Conservation (phyloP, 2,329 filamentous ascomycete genomes). For the Achaetomium macrosporum region DNA sequence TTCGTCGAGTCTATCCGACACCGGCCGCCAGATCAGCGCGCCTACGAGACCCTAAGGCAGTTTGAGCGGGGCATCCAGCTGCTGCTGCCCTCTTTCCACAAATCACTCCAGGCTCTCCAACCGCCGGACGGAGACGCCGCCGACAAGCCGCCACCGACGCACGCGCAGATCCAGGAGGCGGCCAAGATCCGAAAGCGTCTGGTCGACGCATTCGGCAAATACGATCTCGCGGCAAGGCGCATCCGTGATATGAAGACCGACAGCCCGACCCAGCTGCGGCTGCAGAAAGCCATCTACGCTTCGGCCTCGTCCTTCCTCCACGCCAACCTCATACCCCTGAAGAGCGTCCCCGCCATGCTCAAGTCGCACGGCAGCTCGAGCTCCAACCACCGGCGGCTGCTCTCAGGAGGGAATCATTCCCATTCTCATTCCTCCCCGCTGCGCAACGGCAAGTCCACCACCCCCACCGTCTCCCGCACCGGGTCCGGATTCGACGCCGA, state of each 20-base stretch:
- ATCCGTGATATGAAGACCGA: constrained; percentile 72
- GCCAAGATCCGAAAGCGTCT: constrained; percentile 84
- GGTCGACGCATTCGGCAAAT: constrained; percentile 84
- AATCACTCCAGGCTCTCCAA: constrained; percentile 66
- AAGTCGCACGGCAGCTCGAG: constrained; percentile 40
- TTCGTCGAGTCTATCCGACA: constrained; percentile 64
- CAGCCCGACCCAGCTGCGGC: constrained; percentile 62
- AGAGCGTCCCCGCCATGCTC: constrained; percentile 63
- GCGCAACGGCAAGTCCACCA: constrained; percentile 41
- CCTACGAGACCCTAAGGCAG: constrained; percentile 77
- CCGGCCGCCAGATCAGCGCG: constrained; percentile 68
- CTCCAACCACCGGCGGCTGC: constrained; percentile 28
- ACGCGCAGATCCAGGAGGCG: constrained; percentile 73
- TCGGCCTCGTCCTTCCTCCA: constrained; percentile 80
- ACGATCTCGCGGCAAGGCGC: constrained; percentile 73
- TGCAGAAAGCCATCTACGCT: constrained; percentile 78
- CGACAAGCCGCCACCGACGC: constrained; percentile 42
- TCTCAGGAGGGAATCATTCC: constrained; percentile 25
- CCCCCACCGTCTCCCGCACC: too few species aligned
- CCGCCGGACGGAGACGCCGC: constrained; percentile 38
- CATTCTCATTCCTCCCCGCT: constrained; percentile 32
- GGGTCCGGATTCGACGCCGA: constrained; percentile 39
- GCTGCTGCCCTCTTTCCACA: constrained; percentile 79
- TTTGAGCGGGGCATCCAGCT: constrained; percentile 83
- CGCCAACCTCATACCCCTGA: constrained; percentile 84